A percentile compares a stretch with the other conserved stretches of the same genome.
Conservation (phyloP, 371 early-diverging fungal genomes). For the Mortierella sp. region DNA sequence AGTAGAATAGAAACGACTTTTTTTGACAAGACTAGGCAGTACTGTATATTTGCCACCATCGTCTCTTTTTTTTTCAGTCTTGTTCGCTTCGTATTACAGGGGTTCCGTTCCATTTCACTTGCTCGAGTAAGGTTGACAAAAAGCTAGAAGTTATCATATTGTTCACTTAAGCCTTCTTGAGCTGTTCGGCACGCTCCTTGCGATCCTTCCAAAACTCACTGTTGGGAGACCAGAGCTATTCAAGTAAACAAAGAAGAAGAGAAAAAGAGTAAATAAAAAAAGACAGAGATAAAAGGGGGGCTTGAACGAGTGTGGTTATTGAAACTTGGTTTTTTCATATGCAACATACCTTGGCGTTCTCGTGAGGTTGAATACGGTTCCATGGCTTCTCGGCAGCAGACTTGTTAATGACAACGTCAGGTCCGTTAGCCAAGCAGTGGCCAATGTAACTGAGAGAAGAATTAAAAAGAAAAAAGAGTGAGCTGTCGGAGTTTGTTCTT, state of each 20-base stretch:
- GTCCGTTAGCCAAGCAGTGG: constrained; percentile 53
- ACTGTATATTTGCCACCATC: too few species aligned
- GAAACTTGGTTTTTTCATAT: neutral
- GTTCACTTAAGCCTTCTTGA: constrained; percentile 28
- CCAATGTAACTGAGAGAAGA: constrained; percentile 46
- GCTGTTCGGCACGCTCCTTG: constrained; percentile 22
- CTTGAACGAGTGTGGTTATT: neutral
- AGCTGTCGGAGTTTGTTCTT: too few species aligned
- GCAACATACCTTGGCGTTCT: constrained; percentile 51
- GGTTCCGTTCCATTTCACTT: neutral
- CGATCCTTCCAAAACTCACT: constrained; percentile 53
- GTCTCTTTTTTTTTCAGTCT: neutral
- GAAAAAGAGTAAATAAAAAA: neutral
- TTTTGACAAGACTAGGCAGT: too few species aligned
- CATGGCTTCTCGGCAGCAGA: constrained; percentile 53
- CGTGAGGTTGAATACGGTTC: constrained; percentile 56
- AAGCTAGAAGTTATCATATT: neutral
- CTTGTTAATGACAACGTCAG: constrained; percentile 54
- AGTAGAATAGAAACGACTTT: neutral
- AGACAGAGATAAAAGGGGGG: neutral
- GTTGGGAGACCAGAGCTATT: constrained; percentile 56
- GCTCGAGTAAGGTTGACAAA: neutral
- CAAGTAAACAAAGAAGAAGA: neutral
- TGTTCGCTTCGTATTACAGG: neutral
- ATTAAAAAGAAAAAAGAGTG: neutral